Evolutionary conservation across 164 flowering plant species (phyloP), one percentile per base, ranked within the genome.

Genomic region (Tetrastigma voinierianum): DNA sequence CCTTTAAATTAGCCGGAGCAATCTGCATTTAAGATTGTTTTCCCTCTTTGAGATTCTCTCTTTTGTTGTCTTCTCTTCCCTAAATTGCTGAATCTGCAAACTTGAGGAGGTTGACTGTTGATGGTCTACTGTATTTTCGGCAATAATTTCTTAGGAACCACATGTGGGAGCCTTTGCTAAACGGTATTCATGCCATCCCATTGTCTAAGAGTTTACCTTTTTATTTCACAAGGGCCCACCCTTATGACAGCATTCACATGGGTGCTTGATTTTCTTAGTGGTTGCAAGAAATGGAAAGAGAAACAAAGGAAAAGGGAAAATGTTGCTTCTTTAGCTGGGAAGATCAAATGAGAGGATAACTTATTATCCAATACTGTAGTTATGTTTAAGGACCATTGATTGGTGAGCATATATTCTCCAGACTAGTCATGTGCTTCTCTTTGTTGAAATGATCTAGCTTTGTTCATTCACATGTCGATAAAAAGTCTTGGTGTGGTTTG

Each of bases 161-260:
- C 6, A 32, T 32, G 6, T 32, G 40, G 7, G 0, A 32, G 40
- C 6, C 5, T 32, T 32, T 32, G 40, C 7, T 32, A 32, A 32
- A 32, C 40, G 40, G 40, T 32, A 32, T 32, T 32, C 6, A 32
- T 32, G 40, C 40, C 40, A 32, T 32, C 40, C 40, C 40, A 32
- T 32, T 1, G 40, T 32, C 40, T 32, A 32, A 32, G 40, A 32
- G 40, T 32, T 32, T 32, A 32, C 40, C 40, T 32, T 32, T 32
- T 7, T 7, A 32, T 32, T 32, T 7, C 40, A 32, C 5, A 32
- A 32, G 40, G 40, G 40, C 40, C 40, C 40, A 32, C 52, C n/a
- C 52, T 49, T 49, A 49, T 14, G 52, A n/a, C 52, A 49, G 52
- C 52, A 49, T 49, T 15, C 52, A 49, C n/a, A 49, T 49, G 52